Conservation (phyloP, 371 early-diverging fungal species). For the Apophysomyces elegans region DNA sequence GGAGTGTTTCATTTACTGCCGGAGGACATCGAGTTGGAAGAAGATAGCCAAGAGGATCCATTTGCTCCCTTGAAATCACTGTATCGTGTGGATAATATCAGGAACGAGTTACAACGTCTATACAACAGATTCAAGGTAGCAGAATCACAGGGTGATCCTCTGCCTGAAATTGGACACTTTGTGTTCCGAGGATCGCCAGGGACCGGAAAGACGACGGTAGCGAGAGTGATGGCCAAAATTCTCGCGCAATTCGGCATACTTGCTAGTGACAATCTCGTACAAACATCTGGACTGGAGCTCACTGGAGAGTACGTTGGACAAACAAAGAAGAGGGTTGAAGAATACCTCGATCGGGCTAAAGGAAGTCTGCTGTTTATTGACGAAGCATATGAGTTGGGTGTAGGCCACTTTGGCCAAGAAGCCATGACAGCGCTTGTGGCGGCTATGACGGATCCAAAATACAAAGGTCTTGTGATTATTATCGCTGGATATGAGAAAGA, state of each 20-base stretch:
- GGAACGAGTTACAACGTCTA: neutral
- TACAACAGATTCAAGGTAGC: constrained; percentile 2
- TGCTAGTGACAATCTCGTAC: constrained; percentile 3
- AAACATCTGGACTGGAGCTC: constrained; percentile 1
- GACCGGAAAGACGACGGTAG: constrained; percentile 1
- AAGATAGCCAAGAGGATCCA: neutral
- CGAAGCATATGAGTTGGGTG: constrained; percentile 2
- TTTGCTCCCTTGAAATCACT: neutral
- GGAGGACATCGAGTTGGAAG: neutral
- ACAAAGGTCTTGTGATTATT: constrained; percentile 1
- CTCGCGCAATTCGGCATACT: constrained; percentile 2
- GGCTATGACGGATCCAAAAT: neutral
- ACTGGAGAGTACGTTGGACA: constrained; percentile 1
- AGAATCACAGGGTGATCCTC: neutral
- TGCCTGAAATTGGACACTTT: constrained; percentile 1
- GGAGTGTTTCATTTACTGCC: neutral
- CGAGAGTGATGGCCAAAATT: constrained; percentile 1
- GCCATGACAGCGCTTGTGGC: constrained; percentile 1
- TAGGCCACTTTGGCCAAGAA: constrained; percentile 1
- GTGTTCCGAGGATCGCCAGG: constrained; percentile 8
- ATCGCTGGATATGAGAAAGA: neutral
- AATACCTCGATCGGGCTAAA: neutral
- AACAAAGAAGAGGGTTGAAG: neutral
- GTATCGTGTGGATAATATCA: constrained; percentile 4
- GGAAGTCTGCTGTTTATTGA: neutral